A percentile compares a stretch with the other conserved stretches of the same genome.
phyloP scores from a whole-genome alignment of 140 eudicot genomes.

The Cichorium intybus region DNA sequence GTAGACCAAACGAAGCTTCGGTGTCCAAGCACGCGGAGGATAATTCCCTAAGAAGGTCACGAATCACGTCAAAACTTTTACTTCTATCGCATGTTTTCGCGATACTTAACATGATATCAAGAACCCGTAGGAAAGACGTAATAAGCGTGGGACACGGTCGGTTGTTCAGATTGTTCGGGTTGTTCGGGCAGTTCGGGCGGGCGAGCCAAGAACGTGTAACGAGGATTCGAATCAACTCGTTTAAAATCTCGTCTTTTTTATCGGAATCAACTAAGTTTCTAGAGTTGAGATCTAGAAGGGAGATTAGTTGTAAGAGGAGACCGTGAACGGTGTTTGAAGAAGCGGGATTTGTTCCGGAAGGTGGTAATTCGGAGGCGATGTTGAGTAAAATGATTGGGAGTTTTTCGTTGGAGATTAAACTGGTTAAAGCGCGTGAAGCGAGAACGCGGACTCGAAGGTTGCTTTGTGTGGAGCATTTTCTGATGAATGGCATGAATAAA shows the following conservation, averaged over 20 bases:
- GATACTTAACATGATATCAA: constrained; percentile 79
- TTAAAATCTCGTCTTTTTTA: constrained; percentile 50
- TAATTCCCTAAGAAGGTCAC: constrained; percentile 60
- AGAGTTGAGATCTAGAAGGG: constrained; percentile 78
- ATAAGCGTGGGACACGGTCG: constrained; percentile 72
- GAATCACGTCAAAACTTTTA: constrained; percentile 39
- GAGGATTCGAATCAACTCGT: constrained; percentile 57
- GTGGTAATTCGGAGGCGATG: constrained; percentile 55
- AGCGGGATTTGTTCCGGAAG: constrained; percentile 28
- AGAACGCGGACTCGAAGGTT: constrained; percentile 91
- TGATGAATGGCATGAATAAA: constrained; percentile 80
- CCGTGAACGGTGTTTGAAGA: constrained; percentile 84
- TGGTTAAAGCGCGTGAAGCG: constrained; percentile 80
- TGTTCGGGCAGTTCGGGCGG: constrained; percentile 40
- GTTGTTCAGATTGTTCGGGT: too few relatives aligned
- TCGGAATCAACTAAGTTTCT: constrained; percentile 57
- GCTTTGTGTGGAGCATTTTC: constrained; percentile 87
- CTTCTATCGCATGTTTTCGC: constrained; percentile 57
- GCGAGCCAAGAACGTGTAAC: constrained; percentile 69
- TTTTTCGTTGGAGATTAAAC: constrained; percentile 82
- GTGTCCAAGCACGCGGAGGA: constrained; percentile 64
- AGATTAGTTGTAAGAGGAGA: constrained; percentile 64
- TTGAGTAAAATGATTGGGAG: constrained; percentile 55
- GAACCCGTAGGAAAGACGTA: constrained; percentile 53
- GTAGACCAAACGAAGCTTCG: constrained; percentile 40